phyloP scores from a whole-genome alignment of 1,284 basidiomycete genomes.

The Amylostereum areolatum region DNA sequence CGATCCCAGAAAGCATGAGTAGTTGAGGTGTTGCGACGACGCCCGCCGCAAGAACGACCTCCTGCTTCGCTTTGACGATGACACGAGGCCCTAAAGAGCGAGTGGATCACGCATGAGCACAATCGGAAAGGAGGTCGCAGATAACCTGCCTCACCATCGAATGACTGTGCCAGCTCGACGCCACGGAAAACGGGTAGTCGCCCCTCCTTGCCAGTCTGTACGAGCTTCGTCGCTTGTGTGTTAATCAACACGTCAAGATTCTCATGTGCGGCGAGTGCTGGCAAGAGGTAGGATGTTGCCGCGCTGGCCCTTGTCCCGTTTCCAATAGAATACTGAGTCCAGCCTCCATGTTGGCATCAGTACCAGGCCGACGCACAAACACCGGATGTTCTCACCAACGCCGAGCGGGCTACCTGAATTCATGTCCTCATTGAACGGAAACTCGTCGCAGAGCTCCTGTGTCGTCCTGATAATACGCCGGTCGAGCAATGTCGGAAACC shows the following conservation, averaged over 20 bases:
- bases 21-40: conserved; percentile 31
- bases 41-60: conserved; percentile 27
- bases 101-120: neutral
- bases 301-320: conserved; percentile 26
- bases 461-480: conserved; percentile 24
- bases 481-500: conserved; percentile 26
- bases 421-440: conserved; percentile 32
- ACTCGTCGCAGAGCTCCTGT: conserved; percentile 23
- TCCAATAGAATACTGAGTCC: conserved; percentile 25
- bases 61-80: conserved; percentile 14
- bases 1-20: conserved; percentile 37
- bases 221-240: conserved; percentile 30
- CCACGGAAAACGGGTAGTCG: conserved; percentile 19
- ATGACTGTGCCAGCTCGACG: conserved; percentile 24
- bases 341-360: no score
- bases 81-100: conserved; percentile 12
- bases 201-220: conserved; percentile 17
- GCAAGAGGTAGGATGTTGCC: conserved; percentile 30
- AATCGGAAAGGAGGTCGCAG: neutral
- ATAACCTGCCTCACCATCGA: conserved; percentile 9
- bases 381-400: conserved; percentile 26
- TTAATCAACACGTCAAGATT: conserved; percentile 39
- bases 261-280: conserved; percentile 18
- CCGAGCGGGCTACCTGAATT: conserved; percentile 30
- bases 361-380: no score